These are phyloP conservation scores for Fraxinus floribunda DNA, from an alignment of 305 asterid genomes.

Conservation along the genomic window DNA sequence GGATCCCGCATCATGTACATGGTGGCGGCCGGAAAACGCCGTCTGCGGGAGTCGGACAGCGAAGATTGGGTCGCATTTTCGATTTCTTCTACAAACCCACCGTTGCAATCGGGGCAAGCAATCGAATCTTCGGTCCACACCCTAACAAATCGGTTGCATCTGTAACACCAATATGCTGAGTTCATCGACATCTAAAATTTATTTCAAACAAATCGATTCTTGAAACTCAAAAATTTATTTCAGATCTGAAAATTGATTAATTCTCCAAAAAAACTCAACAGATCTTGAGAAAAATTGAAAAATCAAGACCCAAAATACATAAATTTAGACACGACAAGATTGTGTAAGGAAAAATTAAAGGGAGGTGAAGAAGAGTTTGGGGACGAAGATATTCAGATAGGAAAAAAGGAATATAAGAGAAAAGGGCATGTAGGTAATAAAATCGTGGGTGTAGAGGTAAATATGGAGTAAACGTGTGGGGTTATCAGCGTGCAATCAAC, in stretches of 20 bases:
- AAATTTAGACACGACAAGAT: background rate
- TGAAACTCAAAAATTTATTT: background rate
- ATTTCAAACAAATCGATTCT: background rate
- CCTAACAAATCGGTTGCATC: constrained; percentile 76
- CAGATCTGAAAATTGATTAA: constrained; percentile 34
- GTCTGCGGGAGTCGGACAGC: constrained; percentile 62
- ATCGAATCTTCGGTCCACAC: constrained; percentile 54
- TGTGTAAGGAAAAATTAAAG: background rate
- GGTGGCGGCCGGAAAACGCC: constrained; percentile 77
- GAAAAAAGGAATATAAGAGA: background rate
- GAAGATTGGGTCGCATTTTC: constrained; percentile 54
- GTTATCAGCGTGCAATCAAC: constrained; percentile 34
- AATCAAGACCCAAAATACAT: background rate
- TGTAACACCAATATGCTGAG: constrained; percentile 85
- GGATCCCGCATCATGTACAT: constrained; percentile 55
- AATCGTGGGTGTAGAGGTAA: constrained; percentile 13
- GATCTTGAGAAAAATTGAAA: background rate
- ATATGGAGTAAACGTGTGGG: constrained; percentile 8
- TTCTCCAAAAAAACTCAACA: background rate
- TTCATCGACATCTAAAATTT: constrained; percentile 45
- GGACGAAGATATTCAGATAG: background rate
- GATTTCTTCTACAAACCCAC: constrained; percentile 76
- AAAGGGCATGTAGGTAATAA: constrained; percentile 22
- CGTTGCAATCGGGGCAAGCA: constrained; percentile 71
- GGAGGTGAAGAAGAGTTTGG: background rate